Percentiles rank a stretch among this genome's conserved stretches.
Evolutionary conservation across 2,329 filamentous ascomycete species (phyloP).

Genomic region (Colletotrichum navitas): DNA sequence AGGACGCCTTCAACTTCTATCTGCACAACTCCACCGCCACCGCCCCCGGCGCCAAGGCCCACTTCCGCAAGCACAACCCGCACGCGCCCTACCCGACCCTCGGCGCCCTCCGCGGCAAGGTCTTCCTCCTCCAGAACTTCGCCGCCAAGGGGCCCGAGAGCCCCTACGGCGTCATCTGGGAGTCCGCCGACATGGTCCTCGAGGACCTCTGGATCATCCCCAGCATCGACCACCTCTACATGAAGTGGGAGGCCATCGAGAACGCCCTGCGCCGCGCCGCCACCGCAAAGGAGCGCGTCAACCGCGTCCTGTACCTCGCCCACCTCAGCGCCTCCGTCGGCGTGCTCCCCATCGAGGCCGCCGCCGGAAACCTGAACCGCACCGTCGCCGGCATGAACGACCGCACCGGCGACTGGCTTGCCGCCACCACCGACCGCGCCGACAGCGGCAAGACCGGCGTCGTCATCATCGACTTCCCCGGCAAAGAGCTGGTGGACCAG

Average conservation of each 20-base stretch:
- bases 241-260: slow-evolving; percentile 61
- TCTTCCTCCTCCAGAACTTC: slow-evolving; percentile 64
- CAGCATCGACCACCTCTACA: slow-evolving; percentile 56
- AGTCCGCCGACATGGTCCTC: slow-evolving; percentile 58
- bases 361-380: slow-evolving; percentile 59
- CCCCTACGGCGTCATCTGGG: slow-evolving; percentile 61
- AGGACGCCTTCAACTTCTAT: slow-evolving; percentile 60
- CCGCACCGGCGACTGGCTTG: slow-evolving; percentile 60
- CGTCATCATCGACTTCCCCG: slow-evolving; percentile 64
- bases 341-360: slow-evolving; percentile 63
- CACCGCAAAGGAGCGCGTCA: slow-evolving; percentile 48
- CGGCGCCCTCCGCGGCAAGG: slow-evolving; percentile 59
- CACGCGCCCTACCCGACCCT: slow-evolving; percentile 56
- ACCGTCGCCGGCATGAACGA: slow-evolving; percentile 63
- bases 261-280: slow-evolving; percentile 55
- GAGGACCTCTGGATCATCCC: slow-evolving; percentile 63
- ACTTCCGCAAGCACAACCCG: slow-evolving; percentile 53
- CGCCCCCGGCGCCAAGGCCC: slow-evolving; percentile 50
- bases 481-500: slow-evolving; percentile 56
- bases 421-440: slow-evolving; percentile 34
- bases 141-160: slow-evolving; percentile 43
- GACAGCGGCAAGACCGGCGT: slow-evolving; percentile 55
- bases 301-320: slow-evolving; percentile 57
- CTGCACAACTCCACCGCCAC: slow-evolving; percentile 52
- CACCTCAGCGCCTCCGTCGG: slow-evolving; percentile 63